phyloP scores from a whole-genome alignment of 768 basidiomycete genomes.

The Suillus bovinus region DNA sequence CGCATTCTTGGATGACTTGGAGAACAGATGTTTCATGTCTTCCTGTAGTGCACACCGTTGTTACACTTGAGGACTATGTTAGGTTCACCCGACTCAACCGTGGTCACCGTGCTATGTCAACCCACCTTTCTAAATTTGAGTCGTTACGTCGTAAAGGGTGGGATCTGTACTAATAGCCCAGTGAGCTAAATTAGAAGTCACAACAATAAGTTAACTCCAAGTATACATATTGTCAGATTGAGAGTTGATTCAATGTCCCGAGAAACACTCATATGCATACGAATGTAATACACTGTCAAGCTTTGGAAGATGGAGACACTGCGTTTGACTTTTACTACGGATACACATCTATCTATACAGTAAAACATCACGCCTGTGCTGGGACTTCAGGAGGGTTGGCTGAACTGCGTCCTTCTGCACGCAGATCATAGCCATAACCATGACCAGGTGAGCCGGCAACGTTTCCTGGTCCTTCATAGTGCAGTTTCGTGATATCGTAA shows the following conservation, averaged over 20 bases:
- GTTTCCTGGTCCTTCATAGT: constrained; percentile 85
- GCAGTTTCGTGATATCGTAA: constrained; percentile 87
- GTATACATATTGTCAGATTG: not conserved
- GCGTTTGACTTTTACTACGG: constrained; percentile 16
- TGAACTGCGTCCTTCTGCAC: constrained; percentile 58
- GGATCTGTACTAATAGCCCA: not conserved
- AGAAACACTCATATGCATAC: not conserved
- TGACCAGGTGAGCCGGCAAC: constrained; percentile 59
- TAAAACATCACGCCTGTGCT: constrained; percentile 24
- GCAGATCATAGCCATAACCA: constrained; percentile 82
- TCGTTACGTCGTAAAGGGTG: not conserved
- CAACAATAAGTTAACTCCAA: not conserved
- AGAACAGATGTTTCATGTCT: constrained; percentile 35
- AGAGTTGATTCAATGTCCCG: not conserved
- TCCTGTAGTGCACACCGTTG: not conserved
- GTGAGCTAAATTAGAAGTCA: not conserved
- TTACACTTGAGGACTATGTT: not conserved
- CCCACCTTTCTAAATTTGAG: constrained; percentile 2
- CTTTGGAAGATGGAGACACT: constrained; percentile 6
- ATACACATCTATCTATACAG: constrained; percentile 18
- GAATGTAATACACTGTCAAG: not conserved
- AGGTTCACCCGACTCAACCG: not conserved
- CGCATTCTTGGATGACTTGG: constrained; percentile 20
- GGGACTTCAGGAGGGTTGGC: constrained; percentile 45
- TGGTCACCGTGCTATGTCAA: not conserved